phyloP scores from a whole-genome alignment of 768 basidiomycete genomes.

The Naematelia aurantialba region DNA sequence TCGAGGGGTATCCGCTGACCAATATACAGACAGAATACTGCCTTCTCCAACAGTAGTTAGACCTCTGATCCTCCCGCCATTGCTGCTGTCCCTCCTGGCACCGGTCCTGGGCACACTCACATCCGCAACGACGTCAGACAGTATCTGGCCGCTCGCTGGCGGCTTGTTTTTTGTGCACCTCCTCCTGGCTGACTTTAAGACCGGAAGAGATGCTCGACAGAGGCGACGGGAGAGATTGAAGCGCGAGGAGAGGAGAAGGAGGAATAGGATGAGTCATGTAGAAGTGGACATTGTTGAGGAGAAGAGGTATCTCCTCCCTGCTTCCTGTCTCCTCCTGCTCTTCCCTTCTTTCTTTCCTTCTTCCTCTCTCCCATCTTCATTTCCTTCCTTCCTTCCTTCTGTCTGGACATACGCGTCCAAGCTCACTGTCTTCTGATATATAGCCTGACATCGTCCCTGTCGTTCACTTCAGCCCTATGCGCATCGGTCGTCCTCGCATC shows the following conservation, averaged over 20 bases:
- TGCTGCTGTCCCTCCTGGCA: conserved; percentile 81
- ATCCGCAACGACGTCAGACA: conserved; percentile 91
- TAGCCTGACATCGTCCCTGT: conserved; percentile 49
- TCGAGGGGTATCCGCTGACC: neutral
- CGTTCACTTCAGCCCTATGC: conserved; percentile 70
- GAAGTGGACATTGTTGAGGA: conserved; percentile 23
- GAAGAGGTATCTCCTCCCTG: conserved; percentile 30
- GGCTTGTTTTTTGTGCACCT: conserved; percentile 75
- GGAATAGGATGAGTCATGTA: conserved; percentile 17
- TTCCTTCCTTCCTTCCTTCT: neutral
- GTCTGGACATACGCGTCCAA: neutral
- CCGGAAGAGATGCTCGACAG: conserved; percentile 32
- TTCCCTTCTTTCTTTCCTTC: neutral
- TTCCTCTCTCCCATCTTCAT: neutral
- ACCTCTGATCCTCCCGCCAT: conserved; percentile 66
- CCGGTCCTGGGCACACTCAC: conserved; percentile 89
- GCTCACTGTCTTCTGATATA: conserved; percentile 1
- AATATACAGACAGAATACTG: conserved; percentile 11
- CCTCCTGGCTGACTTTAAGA: conserved; percentile 68
- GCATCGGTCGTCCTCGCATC: conserved; percentile 91
- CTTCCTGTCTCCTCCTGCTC: neutral
- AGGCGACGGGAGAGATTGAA: conserved; percentile 19
- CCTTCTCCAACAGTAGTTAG: conserved; percentile 35
- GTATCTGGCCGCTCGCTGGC: conserved; percentile 92
- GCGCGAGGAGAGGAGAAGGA: conserved; percentile 16